Base-by-base conservation (phyloP, 2,329 filamentous ascomycete species). In the Cladosporium sp. region DNA sequence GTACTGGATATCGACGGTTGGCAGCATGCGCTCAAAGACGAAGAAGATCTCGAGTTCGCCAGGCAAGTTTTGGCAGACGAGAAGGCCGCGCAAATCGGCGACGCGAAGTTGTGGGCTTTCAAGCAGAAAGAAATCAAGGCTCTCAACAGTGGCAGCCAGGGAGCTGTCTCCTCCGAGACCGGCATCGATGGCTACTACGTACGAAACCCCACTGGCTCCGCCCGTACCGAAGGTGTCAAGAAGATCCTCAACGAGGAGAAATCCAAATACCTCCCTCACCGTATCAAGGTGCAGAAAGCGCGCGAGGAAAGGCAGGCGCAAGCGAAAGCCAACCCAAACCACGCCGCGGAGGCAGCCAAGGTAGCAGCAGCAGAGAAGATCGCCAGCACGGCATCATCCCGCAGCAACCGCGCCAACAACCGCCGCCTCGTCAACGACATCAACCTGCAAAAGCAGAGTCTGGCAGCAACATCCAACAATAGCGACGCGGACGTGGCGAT, bases 191-290 rank as follows among this genome's bases (percentile, higher is more conserved):
- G 82, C 34, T 85, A 86, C 63, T 97, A 96, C 64, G 88, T 96
- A 36, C 83, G 88, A 0, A 99, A 96, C 58, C 55, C 78, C 0
- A 89, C 89, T 8, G 93, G 93, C 29, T 88, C 84, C 60, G 93
- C 93, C 51, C 83, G 93, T 51, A 96, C 93, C 0, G 91, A 99
- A 72, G 91, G 90, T 22, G 84, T 90, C 62, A 92, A 95, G 75
- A 95, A 92, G 75, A 97, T 99, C 51, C 80, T 95, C 55, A 95
- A 99, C 68, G 89, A 89, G 0, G 93, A 99, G 68, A 99, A 99
- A 74, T 96, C 91, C 22, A 96, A 96, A 66, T 99, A 99, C 66
- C 79, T 99, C 7, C 93, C 93, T 36, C 93, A 99, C 75, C 91
- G 95, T 58, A 93, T 99, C 72, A 95, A 95, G 65, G 89, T 99